Conservation (phyloP, 352 stramenopile genomes). For the Globisporangium carolinianum region DNA sequence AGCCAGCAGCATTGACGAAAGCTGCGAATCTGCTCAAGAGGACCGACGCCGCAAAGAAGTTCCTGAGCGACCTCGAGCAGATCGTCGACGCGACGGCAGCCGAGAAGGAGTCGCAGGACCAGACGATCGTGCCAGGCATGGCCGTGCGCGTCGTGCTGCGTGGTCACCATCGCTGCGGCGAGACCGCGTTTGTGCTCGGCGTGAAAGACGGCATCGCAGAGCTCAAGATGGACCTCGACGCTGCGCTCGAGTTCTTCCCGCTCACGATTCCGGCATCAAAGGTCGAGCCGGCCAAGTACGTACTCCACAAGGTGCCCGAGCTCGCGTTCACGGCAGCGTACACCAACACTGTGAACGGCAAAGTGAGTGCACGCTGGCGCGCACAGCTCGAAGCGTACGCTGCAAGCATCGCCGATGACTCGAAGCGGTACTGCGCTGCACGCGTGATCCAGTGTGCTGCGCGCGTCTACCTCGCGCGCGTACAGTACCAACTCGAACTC, state of each 20-base stretch:
- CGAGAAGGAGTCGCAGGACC: conserved; percentile 33
- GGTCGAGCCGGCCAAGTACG: conserved; percentile 39
- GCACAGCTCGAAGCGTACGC: conserved; percentile 53
- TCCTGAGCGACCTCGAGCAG: conserved; percentile 53
- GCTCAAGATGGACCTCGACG: conserved; percentile 79
- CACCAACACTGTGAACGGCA: conserved; percentile 23
- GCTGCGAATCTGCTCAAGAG: conserved; percentile 27
- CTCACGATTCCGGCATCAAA: conserved; percentile 50
- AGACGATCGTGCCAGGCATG: conserved; percentile 33
- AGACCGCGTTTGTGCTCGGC: conserved; percentile 67
- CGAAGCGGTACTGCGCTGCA: conserved; percentile 58
- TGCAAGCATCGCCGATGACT: conserved; percentile 49
- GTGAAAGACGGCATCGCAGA: conserved; percentile 58
- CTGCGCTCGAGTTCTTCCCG: conserved; percentile 74
- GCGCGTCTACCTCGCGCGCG: conserved; percentile 57
- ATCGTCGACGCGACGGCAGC: conserved; percentile 31
- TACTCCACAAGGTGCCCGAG: conserved; percentile 53
- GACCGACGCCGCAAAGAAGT: conserved; percentile 41
- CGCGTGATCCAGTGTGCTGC: conserved; percentile 68
- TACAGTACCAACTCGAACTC: conserved; percentile 54
- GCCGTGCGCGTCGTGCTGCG: conserved; percentile 69
- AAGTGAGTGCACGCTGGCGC: conserved; percentile 47
- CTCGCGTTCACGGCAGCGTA: conserved; percentile 55
- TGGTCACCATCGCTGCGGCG: conserved; percentile 65
- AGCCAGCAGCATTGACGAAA: neutral